Conservation (phyloP, 208 protist species). For the Acanthamoeba sp. region DNA sequence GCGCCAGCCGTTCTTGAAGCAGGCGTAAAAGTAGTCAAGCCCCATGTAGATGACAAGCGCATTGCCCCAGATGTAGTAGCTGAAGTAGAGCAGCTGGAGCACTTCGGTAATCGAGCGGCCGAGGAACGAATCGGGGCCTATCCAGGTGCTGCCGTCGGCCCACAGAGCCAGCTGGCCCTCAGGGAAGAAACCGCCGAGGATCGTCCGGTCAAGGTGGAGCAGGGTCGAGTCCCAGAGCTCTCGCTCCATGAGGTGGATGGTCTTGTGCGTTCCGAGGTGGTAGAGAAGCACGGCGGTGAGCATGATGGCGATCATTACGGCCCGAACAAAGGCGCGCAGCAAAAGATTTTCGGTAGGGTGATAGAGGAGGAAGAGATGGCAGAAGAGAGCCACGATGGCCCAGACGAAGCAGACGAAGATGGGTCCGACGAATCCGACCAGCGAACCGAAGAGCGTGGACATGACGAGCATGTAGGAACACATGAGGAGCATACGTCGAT, state of each 20-base stretch:
- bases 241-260: constrained; percentile 39
- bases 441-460: constrained; percentile 18
- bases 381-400: constrained; percentile 18
- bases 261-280: constrained; percentile 22
- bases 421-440: constrained; percentile 27
- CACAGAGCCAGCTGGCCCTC: constrained; percentile 62
- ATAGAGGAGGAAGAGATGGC: constrained; percentile 37
- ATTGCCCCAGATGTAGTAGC: constrained; percentile 62
- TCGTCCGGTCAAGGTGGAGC: background rate
- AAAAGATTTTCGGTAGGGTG: constrained; percentile 24
- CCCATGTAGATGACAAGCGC: constrained; percentile 45
- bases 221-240: constrained; percentile 42
- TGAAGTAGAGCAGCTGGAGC: constrained; percentile 56
- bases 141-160: constrained; percentile 34
- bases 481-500: constrained; percentile 13
- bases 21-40: constrained; percentile 34
- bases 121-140: background rate
- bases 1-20: constrained; percentile 51
- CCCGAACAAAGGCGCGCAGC: constrained; percentile 8
- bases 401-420: constrained; percentile 38
- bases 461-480: constrained; percentile 37
- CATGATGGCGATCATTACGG: constrained; percentile 14
- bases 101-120: constrained; percentile 15
- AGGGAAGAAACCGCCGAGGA: constrained; percentile 47
- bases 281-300: constrained; percentile 24